Evolutionary conservation across 176 grass and related monocot species (phyloP).

Genomic region (Eremochloa ophiuroides): DNA sequence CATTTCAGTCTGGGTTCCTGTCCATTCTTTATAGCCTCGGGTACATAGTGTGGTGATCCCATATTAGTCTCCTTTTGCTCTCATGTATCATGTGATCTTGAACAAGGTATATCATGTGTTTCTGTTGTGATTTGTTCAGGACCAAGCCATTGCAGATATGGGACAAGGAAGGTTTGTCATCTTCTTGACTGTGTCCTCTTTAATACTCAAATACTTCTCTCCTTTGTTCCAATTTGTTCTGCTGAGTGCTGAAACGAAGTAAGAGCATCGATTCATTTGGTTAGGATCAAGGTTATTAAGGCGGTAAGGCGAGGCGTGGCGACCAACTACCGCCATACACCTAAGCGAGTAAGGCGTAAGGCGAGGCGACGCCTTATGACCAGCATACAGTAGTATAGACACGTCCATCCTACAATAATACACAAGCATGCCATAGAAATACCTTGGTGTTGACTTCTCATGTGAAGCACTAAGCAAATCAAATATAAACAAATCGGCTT

Average conservation of each 20-base stretch:
- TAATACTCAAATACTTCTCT: not conserved
- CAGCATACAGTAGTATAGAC: no score
- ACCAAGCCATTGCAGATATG: slow-evolving; percentile 99
- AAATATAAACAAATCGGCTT: no score
- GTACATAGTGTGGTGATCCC: not conserved
- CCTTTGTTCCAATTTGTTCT: not conserved
- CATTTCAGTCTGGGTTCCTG: slow-evolving; percentile 93
- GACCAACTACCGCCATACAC: no score
- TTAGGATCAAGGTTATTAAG: no score
- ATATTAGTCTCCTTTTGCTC: slow-evolving; percentile 1
- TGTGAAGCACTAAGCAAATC: no score
- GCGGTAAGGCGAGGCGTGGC: no score
- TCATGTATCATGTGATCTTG: slow-evolving; percentile 4
- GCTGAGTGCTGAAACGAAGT: not conserved
- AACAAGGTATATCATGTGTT: slow-evolving; percentile 14
- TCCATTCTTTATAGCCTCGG: slow-evolving; percentile 75
- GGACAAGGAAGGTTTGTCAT: slow-evolving; percentile 85
- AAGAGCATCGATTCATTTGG: not conserved
- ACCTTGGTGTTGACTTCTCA: no score
- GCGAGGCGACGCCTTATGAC: no score
- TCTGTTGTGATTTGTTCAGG: slow-evolving; percentile 40
- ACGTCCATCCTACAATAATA: no score
- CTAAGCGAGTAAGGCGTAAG: no score
- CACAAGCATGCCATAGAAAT: no score
- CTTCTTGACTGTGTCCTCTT: not conserved